Conservation (phyloP, 495 filamentous ascomycete species). For the Podospora pseudocomata region DNA sequence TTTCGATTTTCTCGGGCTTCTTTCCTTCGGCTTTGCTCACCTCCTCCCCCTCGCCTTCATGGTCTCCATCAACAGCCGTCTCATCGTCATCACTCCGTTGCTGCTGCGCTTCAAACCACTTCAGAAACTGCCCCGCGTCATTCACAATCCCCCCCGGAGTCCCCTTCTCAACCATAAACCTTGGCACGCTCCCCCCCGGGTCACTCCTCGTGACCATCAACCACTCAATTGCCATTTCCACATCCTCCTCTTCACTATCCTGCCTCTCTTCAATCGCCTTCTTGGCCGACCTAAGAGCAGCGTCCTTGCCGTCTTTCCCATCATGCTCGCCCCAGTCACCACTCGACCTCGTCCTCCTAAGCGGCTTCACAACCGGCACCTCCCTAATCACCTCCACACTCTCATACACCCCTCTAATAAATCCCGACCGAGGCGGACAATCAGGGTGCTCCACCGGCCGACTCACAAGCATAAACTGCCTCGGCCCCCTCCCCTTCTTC, state of each 20-base stretch:
- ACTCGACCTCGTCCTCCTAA: constrained; percentile 33
- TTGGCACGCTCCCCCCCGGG: constrained; percentile 85
- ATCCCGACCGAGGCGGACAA: constrained; percentile 61
- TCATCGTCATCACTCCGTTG: neutral
- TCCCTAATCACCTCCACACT: constrained; percentile 89
- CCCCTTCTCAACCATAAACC: constrained; percentile 91
- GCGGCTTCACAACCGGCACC: constrained; percentile 51
- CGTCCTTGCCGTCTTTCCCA: constrained; percentile 30
- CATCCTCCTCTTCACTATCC: constrained; percentile 38
- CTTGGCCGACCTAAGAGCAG: constrained; percentile 31
- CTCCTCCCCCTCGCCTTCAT: constrained; percentile 22
- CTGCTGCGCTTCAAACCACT: constrained; percentile 66
- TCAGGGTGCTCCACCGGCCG: constrained; percentile 75
- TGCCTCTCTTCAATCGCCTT: constrained; percentile 13
- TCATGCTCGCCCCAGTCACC: constrained; percentile 26
- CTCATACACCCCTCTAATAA: constrained; percentile 83
- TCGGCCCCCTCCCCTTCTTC: constrained; percentile 30
- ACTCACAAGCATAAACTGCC: constrained; percentile 82
- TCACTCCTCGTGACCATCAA: constrained; percentile 95
- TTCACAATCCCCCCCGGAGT: constrained; percentile 78
- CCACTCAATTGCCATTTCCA: constrained; percentile 74
- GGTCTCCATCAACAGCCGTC: constrained; percentile 30
- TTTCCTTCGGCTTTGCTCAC: constrained; percentile 18
- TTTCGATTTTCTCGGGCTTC: neutral
- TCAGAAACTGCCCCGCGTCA: constrained; percentile 80